These are phyloP conservation scores for Diaporthe longicolla DNA, from an alignment of 2,329 filamentous ascomycete species.

Conservation along the genomic window DNA sequence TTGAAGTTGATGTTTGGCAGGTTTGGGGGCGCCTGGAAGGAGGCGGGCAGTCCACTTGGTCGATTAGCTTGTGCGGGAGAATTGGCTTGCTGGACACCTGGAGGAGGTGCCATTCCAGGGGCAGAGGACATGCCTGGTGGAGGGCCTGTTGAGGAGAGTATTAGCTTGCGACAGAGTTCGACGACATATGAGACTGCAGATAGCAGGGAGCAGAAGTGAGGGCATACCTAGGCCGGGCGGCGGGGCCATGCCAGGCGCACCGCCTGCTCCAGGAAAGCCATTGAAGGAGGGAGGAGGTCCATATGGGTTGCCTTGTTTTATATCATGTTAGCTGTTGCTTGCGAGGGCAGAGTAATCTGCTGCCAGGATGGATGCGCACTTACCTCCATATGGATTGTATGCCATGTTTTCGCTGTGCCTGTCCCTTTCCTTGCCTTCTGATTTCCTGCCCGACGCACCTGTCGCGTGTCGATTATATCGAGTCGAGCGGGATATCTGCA, in stretches of 20 bases:
- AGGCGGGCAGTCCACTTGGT: conserved; percentile 83
- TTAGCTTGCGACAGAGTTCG: conserved; percentile 29
- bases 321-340: not conserved
- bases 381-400: conserved; percentile 74
- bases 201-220: conserved; percentile 7
- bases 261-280: conserved; percentile 73
- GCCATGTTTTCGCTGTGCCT: conserved; percentile 58
- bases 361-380: conserved; percentile 41
- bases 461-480: conserved; percentile 12
- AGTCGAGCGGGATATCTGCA: too few species aligned
- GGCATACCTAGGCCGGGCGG: conserved; percentile 86
- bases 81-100: conserved; percentile 82
- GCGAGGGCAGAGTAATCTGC: not conserved
- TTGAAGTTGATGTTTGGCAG: conserved; percentile 99
- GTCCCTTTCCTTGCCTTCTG: not conserved
- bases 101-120: conserved; percentile 84
- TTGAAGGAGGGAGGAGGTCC: conserved; percentile 82
- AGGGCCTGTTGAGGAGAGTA: conserved; percentile 66
- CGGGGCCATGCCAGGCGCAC: conserved; percentile 78
- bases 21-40: conserved; percentile 90
- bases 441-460: not conserved
- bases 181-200: not conserved
- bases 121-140: conserved; percentile 85
- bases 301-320: conserved; percentile 69
- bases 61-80: conserved; percentile 79